These are phyloP conservation scores for Colletotrichum lindemuthianum DNA, from an alignment of 2,329 filamentous ascomycete genomes.

Conservation along the genomic window DNA sequence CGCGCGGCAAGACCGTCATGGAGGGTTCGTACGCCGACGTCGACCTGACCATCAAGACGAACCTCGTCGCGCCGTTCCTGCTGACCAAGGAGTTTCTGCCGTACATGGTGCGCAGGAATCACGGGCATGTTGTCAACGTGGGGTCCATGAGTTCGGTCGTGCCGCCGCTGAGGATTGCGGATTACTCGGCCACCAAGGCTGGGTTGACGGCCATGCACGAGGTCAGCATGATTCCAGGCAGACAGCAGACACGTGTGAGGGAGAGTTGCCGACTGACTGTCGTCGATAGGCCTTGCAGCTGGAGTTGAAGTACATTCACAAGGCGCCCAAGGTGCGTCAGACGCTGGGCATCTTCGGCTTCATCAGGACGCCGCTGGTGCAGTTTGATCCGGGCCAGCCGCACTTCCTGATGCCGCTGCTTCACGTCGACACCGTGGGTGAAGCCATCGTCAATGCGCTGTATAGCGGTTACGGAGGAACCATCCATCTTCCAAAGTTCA, in stretches of 20 bases:
- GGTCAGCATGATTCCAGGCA: slow-evolving; percentile 23
- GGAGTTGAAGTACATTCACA: slow-evolving; percentile 43
- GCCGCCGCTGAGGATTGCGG: slow-evolving; percentile 64
- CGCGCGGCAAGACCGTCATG: slow-evolving; percentile 41
- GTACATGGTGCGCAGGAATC: slow-evolving; percentile 64
- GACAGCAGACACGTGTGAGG: accelerated
- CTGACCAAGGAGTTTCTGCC: slow-evolving; percentile 69
- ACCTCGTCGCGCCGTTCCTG: slow-evolving; percentile 69
- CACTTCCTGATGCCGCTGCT: slow-evolving; percentile 45
- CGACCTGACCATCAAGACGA: slow-evolving; percentile 49
- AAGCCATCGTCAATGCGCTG: slow-evolving; percentile 42
- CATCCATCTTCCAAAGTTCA: slow-evolving; percentile 44
- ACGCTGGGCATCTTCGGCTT: slow-evolving; percentile 45
- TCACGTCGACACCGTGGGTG: slow-evolving; percentile 46
- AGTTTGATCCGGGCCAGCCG: slow-evolving; percentile 39
- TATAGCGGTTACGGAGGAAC: slow-evolving; percentile 45
- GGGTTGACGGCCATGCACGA: slow-evolving; percentile 45
- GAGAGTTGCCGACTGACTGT: slow-evolving; percentile 3
- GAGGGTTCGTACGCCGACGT: slow-evolving; percentile 43
- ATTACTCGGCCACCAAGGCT: slow-evolving; percentile 68
- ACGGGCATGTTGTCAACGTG: slow-evolving; percentile 73
- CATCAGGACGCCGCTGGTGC: slow-evolving; percentile 45
- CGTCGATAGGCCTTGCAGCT: slow-evolving; percentile 41
- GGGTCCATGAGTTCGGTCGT: slow-evolving; percentile 67
- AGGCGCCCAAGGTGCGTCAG: slow-evolving; percentile 42